Conservation (phyloP, 2,329 filamentous ascomycete species). For the Samsoniella hepiali region DNA sequence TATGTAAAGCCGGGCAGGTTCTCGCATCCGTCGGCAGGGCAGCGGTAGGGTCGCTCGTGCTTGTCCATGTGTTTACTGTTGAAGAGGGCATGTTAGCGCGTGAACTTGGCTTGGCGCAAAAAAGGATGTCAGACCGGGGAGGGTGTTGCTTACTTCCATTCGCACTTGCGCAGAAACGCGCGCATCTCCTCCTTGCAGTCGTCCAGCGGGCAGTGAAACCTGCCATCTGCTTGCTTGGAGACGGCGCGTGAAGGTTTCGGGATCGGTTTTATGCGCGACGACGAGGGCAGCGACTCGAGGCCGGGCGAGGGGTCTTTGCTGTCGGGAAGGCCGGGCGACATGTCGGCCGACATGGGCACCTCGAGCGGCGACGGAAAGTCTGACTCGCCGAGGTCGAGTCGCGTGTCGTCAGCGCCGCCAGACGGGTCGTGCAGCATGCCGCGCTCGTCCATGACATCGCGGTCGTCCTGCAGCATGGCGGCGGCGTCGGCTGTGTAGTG, state of each 20-base stretch:
- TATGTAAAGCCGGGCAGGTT: conserved; percentile 95
- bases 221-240: conserved; percentile 65
- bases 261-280: conserved; percentile 49
- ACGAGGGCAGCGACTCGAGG: conserved; percentile 32
- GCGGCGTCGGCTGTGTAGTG: conserved; percentile 42
- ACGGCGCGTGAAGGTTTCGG: conserved; percentile 57
- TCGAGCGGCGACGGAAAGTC: conserved; percentile 36
- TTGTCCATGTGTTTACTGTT: conserved; percentile 96
- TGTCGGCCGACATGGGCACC: conserved; percentile 29
- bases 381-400: conserved; percentile 37
- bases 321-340: conserved; percentile 33
- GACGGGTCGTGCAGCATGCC: conserved; percentile 33
- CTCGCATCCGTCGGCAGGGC: conserved; percentile 75
- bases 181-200: conserved; percentile 64
- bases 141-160: conserved; percentile 77
- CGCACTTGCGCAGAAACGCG: conserved; percentile 78
- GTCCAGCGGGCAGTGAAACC: conserved; percentile 69
- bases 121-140: neutral
- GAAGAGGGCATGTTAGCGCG: conserved; percentile 19
- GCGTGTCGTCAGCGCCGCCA: conserved; percentile 36
- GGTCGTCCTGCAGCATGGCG: conserved; percentile 37
- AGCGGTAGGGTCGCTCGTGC: conserved; percentile 90
- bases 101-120: conserved; percentile 10
- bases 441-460: conserved; percentile 35
- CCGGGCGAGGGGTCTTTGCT: conserved; percentile 35